Evolutionary conservation across 2,329 filamentous ascomycete species (phyloP), one percentile per base, ranked within the genome.

Genomic region (Xylaria sp.): DNA sequence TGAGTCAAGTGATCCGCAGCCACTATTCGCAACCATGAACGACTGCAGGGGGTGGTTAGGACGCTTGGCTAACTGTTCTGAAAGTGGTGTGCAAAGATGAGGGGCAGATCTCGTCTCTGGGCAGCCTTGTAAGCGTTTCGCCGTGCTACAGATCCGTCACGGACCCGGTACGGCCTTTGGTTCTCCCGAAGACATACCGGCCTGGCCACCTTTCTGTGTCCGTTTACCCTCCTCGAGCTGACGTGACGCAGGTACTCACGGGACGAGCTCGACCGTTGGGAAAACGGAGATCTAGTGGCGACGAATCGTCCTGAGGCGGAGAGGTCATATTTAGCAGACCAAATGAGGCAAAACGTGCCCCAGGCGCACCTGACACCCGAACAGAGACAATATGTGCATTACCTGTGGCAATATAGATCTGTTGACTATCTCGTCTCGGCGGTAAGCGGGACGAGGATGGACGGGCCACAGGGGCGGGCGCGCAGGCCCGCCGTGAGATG

Each of bases 21-120:
- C 12, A 12, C 32, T 42, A 14, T 42, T 27, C 24, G 24, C 24
- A 27, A 27, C 24, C 17, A 3, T 19, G 3, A 8, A 19, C 17
- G 42, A 47, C 42, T 47, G n/a, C 8, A 11, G 34, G 34, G 34
- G 34, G 34, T 11, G 34, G 7, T 21, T 9, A 8, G 11, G 12
- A 36, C 14, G 4, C 27, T 32, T 50, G 51, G 9, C 66, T 65
- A 47, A 65, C 36, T 34, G n/a, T 30, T 6, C 21, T 55, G 21
- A 5, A 55, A 19, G 48, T 74, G 72, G 73, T 72, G 70, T 57
- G 67, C 60, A 3, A 67, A 51, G 9, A 47, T 74, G 11, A 11
- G 11, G 14, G 42, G 50, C 2, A n/a, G 36, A 14, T 65, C 48
- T 6, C 11, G 12, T 11, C 59, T 75, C 24, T 69, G 64, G 55